phyloP scores from a whole-genome alignment of 163 green algal genomes.

The Prototheca wickerhamii region DNA sequence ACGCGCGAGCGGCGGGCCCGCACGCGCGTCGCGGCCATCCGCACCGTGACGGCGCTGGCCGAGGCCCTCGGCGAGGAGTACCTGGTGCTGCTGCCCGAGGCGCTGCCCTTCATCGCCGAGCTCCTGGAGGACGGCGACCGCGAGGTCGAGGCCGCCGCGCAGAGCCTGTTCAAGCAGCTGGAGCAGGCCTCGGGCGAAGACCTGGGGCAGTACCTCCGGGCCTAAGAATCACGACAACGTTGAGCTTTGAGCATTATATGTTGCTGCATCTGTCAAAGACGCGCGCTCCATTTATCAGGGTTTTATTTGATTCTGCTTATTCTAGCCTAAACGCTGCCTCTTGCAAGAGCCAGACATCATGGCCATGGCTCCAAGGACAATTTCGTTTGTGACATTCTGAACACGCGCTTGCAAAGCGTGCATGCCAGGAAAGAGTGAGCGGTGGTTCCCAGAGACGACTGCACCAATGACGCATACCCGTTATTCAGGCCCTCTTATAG shows the following conservation, averaged over 20 bases:
- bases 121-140: conserved; percentile 77
- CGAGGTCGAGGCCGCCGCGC: conserved; percentile 44
- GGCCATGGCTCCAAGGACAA: too few relatives aligned
- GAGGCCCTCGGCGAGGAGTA: conserved; percentile 75
- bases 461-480: too few relatives aligned
- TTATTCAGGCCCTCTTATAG: too few relatives aligned
- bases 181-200: conserved; percentile 79
- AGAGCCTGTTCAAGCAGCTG: conserved; percentile 58
- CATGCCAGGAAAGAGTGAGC: too few relatives aligned
- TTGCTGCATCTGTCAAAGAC: not conserved
- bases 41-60: conserved; percentile 47
- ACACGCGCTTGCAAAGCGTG: too few relatives aligned
- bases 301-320: not conserved
- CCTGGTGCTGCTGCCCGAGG: conserved; percentile 74
- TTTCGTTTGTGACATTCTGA: too few relatives aligned
- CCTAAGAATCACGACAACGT: conserved; percentile 3
- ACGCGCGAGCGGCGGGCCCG: conserved; percentile 39
- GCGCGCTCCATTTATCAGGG: not conserved
- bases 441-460: too few relatives aligned
- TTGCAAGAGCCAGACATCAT: too few relatives aligned
- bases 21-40: conserved; percentile 45
- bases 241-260: not conserved
- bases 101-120: conserved; percentile 65
- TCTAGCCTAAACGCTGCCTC: too few relatives aligned
- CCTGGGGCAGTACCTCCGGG: conserved; percentile 64